A percentile compares a stretch with the other conserved stretches of the same genome.
phyloP scores from a whole-genome alignment of 306 rosid genomes.

The Sicyos baderoa region DNA sequence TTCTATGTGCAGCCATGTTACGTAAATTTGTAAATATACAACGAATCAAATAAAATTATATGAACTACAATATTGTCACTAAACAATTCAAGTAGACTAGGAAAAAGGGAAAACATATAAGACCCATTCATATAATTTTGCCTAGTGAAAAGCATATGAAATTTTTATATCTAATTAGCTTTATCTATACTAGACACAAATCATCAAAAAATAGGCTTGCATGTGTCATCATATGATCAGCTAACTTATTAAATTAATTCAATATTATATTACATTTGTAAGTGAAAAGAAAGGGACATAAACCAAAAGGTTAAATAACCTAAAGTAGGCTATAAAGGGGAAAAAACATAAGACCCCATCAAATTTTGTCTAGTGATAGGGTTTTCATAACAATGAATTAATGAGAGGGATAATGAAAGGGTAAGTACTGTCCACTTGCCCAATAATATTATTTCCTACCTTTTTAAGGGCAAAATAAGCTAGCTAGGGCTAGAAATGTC shows the following conservation, averaged over 20 bases:
- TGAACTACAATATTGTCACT: slow-evolving; percentile 11
- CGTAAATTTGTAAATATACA: background rate
- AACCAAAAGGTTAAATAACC: slow-evolving; percentile 24
- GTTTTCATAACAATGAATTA: background rate
- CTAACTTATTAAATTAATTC: too few species aligned
- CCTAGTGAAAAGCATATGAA: slow-evolving; percentile 5
- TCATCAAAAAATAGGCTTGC: too few species aligned
- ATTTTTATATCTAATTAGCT: background rate
- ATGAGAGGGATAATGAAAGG: background rate
- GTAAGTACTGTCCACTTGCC: background rate
- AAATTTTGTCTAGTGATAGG: slow-evolving; percentile 4
- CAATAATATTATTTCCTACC: slow-evolving; percentile 8
- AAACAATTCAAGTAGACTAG: slow-evolving; percentile 22
- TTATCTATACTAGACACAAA: too few species aligned
- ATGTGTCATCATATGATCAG: too few species aligned
- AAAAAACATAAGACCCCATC: background rate
- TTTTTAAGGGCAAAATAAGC: background rate
- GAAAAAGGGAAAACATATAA: background rate
- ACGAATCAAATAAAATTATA: background rate
- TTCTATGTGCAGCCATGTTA: background rate
- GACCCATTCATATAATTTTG: background rate
- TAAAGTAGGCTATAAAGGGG: background rate
- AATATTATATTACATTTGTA: background rate
- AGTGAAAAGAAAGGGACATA: background rate
- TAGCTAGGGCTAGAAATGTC: slow-evolving; percentile 3